phyloP scores from a whole-genome alignment of 768 basidiomycete species.

The Coprinellus aureogranulatus region DNA sequence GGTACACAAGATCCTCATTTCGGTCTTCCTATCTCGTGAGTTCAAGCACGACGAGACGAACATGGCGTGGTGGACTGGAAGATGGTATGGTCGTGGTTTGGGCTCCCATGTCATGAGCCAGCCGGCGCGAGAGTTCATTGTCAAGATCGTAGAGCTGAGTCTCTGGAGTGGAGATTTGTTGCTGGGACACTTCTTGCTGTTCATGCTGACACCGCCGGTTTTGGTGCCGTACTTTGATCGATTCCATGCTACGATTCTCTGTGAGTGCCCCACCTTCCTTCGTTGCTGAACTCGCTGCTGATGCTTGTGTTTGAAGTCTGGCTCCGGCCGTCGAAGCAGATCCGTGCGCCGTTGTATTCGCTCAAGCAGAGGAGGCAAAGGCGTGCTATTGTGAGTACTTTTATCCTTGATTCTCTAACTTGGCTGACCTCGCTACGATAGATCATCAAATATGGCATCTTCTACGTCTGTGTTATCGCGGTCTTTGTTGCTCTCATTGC shows the following conservation, averaged over 20 bases:
- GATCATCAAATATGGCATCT: constrained; percentile 80
- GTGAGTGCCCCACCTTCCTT: constrained; percentile 48
- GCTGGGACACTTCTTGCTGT: constrained; percentile 80
- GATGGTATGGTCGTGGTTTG: constrained; percentile 94
- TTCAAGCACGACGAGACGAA: constrained; percentile 99
- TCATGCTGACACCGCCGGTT: constrained; percentile 87
- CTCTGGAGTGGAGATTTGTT: constrained; percentile 95
- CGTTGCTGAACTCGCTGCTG: constrained; percentile 14
- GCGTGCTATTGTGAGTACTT: constrained; percentile 74
- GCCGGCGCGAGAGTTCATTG: constrained; percentile 93
- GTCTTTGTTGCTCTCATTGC: constrained; percentile 75
- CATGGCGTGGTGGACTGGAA: constrained; percentile 98
- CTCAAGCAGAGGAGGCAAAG: constrained; percentile 88
- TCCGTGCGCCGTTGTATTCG: constrained; percentile 87
- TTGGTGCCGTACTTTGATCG: constrained; percentile 90
- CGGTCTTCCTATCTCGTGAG: constrained; percentile 92
- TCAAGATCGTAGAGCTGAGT: constrained; percentile 96
- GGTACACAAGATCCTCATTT: constrained; percentile 89
- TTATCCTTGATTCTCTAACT: neutral
- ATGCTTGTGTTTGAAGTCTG: constrained; percentile 59
- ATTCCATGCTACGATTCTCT: constrained; percentile 86
- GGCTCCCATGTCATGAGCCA: constrained; percentile 94
- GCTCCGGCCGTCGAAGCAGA: constrained; percentile 92
- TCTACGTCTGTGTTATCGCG: constrained; percentile 69
- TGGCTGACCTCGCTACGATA: constrained; percentile 26